Evolutionary conservation across 768 basidiomycete genomes (phyloP).

Genomic region (Brasilioporus rufonigricans): DNA sequence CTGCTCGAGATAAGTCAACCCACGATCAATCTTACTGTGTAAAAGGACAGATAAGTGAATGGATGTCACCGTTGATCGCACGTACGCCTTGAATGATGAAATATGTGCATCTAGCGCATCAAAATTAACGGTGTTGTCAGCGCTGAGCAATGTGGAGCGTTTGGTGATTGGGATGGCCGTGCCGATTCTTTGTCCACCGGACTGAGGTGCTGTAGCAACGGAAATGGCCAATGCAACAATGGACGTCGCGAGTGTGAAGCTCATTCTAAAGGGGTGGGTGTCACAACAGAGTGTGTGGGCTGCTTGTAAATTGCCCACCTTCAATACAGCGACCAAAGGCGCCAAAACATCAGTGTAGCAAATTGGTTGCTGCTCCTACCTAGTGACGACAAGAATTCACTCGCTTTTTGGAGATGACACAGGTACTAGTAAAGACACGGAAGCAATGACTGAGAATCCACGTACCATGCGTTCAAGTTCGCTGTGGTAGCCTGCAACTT

Average conservation of each 20-base stretch:
- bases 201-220: slow-evolving; percentile 9
- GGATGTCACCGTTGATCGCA: not conserved
- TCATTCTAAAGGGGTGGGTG: slow-evolving; percentile 13
- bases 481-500: too few species aligned
- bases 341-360: too few species aligned
- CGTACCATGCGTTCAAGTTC: too few species aligned
- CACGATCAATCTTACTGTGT: slow-evolving; percentile 8
- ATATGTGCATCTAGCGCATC: slow-evolving; percentile 10
- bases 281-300: too few species aligned
- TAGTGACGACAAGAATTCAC: too few species aligned
- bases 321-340: not conserved
- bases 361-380: too few species aligned
- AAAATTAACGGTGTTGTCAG: slow-evolving; percentile 1
- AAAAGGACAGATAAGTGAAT: not conserved
- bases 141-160: slow-evolving; percentile 2
- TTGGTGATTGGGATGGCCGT: slow-evolving; percentile 9
- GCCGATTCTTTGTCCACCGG: not conserved
- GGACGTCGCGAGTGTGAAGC: slow-evolving; percentile 1
- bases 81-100: slow-evolving; percentile 7
- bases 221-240: slow-evolving; percentile 2
- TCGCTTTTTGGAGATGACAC: too few species aligned
- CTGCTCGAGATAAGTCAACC: slow-evolving; percentile 3
- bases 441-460: too few species aligned
- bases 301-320: not conserved
- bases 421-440: too few species aligned